Evolutionary conservation across 495 filamentous ascomycete genomes (phyloP).

Genomic region (Apodospora peruviana): DNA sequence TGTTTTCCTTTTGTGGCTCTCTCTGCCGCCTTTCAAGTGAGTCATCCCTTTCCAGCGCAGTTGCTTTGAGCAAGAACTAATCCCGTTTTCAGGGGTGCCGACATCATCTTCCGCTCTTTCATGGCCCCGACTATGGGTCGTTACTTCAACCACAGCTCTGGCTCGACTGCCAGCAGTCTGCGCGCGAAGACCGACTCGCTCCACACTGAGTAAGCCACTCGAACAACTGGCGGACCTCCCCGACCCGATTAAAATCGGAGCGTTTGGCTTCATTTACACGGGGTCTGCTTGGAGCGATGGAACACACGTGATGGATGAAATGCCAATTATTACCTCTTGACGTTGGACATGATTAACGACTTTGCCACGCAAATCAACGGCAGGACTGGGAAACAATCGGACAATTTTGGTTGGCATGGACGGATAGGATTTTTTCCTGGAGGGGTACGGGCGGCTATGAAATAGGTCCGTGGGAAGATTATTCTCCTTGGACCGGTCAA

Average conservation of each 20-base stretch:
- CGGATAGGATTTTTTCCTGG: conserved; percentile 6
- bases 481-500: neutral
- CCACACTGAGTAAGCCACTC: conserved; percentile 46
- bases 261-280: conserved; percentile 18
- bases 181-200: conserved; percentile 83
- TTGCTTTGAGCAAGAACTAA: neutral
- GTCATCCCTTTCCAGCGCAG: conserved; percentile 22
- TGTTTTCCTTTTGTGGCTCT: conserved; percentile 91
- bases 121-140: conserved; percentile 84
- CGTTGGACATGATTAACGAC: conserved; percentile 24
- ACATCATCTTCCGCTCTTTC: conserved; percentile 94
- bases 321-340: conserved; percentile 17
- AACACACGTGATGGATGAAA: conserved; percentile 4
- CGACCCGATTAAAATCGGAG: conserved; percentile 11
- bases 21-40: conserved; percentile 88
- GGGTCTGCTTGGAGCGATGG: conserved; percentile 2
- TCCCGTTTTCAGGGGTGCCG: conserved; percentile 64
- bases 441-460: conserved; percentile 1
- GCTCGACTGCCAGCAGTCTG: conserved; percentile 80
- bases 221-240: neutral
- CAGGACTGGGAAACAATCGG: conserved; percentile 9
- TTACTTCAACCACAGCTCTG: conserved; percentile 71
- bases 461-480: neutral
- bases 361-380: conserved; percentile 17
- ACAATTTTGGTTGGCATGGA: conserved; percentile 10